Evolutionary conservation across 768 basidiomycete genomes (phyloP).

Genomic region (Trametes cubensis): DNA sequence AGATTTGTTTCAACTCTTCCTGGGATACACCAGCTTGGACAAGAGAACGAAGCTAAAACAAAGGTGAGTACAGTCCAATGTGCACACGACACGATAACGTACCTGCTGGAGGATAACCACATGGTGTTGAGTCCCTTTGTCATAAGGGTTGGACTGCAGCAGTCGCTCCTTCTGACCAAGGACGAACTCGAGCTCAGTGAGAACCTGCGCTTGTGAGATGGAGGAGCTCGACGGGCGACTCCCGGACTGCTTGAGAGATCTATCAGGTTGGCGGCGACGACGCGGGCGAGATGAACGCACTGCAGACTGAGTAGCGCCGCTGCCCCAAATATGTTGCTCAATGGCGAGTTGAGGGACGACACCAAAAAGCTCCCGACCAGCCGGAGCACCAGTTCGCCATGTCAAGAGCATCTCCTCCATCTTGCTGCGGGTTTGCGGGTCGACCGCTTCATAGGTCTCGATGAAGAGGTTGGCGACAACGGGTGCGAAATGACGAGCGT

Average conservation of each 20-base stretch:
- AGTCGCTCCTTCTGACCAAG: constrained; percentile 79
- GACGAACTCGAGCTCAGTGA: constrained; percentile 81
- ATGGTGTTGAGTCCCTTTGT: constrained; percentile 67
- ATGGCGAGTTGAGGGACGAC: constrained; percentile 76
- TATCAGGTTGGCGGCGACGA: not conserved
- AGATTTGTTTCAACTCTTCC: constrained; percentile 76
- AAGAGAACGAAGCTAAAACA: constrained; percentile 61
- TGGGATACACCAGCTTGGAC: constrained; percentile 82
- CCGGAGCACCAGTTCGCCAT: constrained; percentile 87
- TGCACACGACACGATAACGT: constrained; percentile 29
- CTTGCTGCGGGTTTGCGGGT: constrained; percentile 81
- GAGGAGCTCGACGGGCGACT: constrained; percentile 37
- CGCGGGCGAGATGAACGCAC: constrained; percentile 38
- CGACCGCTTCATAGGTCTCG: constrained; percentile 85
- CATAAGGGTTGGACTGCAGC: constrained; percentile 73
- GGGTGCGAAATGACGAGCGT: constrained; percentile 80
- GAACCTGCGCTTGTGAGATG: constrained; percentile 76
- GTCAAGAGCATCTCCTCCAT: constrained; percentile 98
- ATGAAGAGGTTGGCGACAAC: constrained; percentile 85
- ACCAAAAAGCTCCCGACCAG: constrained; percentile 84
- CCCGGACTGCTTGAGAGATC: constrained; percentile 11
- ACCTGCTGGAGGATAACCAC: constrained; percentile 83
- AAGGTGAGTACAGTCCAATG: not conserved
- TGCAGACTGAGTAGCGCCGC: constrained; percentile 43
- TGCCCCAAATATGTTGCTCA: constrained; percentile 83